These are phyloP conservation scores for Aphanomyces astaci DNA, from an alignment of 352 stramenopile species.

Conservation along the genomic window DNA sequence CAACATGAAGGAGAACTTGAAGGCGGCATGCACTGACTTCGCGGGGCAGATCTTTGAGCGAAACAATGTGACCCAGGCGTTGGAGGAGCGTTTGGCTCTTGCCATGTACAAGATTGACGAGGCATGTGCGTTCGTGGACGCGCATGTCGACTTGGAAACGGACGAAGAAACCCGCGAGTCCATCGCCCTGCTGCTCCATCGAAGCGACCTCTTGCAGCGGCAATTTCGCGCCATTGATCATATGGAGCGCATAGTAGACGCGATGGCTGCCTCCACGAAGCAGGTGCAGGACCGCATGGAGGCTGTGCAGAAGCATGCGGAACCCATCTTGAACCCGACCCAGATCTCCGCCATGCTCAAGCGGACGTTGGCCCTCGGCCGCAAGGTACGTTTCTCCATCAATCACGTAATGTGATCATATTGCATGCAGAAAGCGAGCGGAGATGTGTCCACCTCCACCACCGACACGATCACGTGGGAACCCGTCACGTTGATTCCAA, in stretches of 20 bases:
- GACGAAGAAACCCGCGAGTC: conserved; percentile 5
- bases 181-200: conserved; percentile 9
- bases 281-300: conserved; percentile 21
- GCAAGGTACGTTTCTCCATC: conserved; percentile 3
- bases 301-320: conserved; percentile 20
- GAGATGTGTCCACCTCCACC: not conserved
- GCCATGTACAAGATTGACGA: conserved; percentile 26
- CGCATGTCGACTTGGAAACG: conserved; percentile 17
- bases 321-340: conserved; percentile 19
- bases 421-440: not conserved
- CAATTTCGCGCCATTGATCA: conserved; percentile 20
- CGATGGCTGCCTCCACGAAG: conserved; percentile 1
- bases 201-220: not conserved
- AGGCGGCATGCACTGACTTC: conserved; percentile 2
- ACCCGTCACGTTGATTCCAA: conserved; percentile 21
- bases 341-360: conserved; percentile 22
- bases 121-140: conserved; percentile 14
- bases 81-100: conserved; percentile 19
- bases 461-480: conserved; percentile 7
- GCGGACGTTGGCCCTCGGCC: conserved; percentile 3
- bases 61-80: conserved; percentile 11
- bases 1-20: conserved; percentile 20
- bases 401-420: not conserved
- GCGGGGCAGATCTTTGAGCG: conserved; percentile 2
- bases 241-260: conserved; percentile 22